phyloP scores from a whole-genome alignment of 768 basidiomycete species.

The Termitomyces bulborhizus region DNA sequence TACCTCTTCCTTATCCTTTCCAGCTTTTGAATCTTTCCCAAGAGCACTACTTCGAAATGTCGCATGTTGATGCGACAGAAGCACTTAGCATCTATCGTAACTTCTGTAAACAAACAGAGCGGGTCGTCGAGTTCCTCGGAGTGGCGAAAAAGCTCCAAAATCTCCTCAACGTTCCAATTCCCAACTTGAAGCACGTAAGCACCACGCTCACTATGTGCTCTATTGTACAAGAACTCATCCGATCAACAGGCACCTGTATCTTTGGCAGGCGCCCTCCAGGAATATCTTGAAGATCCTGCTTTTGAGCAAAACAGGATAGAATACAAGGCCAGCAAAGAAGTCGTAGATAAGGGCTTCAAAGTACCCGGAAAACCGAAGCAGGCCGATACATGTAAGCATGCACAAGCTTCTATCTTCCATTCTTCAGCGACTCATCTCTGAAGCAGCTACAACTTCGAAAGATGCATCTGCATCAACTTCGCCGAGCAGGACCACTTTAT shows the following conservation, averaged over 20 bases:
- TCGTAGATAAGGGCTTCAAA: slow-evolving; percentile 38
- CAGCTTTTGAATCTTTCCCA: slow-evolving; percentile 18
- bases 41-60: slow-evolving; percentile 99
- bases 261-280: slow-evolving; percentile 87
- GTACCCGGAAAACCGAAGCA: slow-evolving; percentile 18
- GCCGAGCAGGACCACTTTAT: slow-evolving; percentile 2
- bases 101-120: slow-evolving; percentile 92
- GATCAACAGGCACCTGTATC: slow-evolving; percentile 79
- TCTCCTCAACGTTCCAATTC: slow-evolving; percentile 88
- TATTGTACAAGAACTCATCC: background rate
- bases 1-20: slow-evolving; percentile 6
- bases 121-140: slow-evolving; percentile 86
- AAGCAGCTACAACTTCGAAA: background rate
- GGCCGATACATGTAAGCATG: slow-evolving; percentile 20
- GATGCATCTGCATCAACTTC: background rate
- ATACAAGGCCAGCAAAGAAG: slow-evolving; percentile 77
- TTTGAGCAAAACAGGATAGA: slow-evolving; percentile 95
- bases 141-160: slow-evolving; percentile 93
- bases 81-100: slow-evolving; percentile 86
- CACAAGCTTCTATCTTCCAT: slow-evolving; percentile 10
- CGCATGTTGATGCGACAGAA: slow-evolving; percentile 81
- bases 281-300: slow-evolving; percentile 93
- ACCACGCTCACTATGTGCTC: background rate
- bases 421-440: background rate
- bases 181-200: slow-evolving; percentile 85